Evolutionary conservation across 2,329 filamentous ascomycete species (phyloP), one percentile per base, ranked within the genome.

Genomic region (Trichoderma afroharzianum): DNA sequence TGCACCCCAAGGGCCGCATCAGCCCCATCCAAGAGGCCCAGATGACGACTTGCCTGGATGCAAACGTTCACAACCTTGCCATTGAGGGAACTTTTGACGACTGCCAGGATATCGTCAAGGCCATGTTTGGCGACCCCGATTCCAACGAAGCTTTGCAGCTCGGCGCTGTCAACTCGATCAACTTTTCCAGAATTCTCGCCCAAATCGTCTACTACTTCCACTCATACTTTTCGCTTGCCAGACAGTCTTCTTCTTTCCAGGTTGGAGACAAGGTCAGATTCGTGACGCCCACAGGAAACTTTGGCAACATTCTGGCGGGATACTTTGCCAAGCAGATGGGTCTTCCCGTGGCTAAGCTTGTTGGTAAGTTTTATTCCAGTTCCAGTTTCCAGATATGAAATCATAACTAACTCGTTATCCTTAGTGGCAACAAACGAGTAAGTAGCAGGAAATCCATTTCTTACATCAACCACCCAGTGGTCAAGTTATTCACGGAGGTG

Each of bases 161-260:
- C 57, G 95, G 93, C 53, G 95, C 96, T 50, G 94, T 98, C 75
- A 98, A 98, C 85, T 96, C 93, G 61, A 98, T 98, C 85, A 98
- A 98, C 85, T 98, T 92, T 88, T 93, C 95, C 2, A 88, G 96
- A 76, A 98, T 99, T 76, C 88, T 99, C 36, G 95, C 96, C 18
- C 96, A 99, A 84, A 98, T 97, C 75, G 94, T 93, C 73, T 98
- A 97, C 87, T 99, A 97, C 86, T 97, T 98, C 85, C 87, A 96
- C 82, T 91, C 96, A 12, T 98, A 98, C 86, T 97, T 98, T 83
- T 85, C 91, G 9, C 90, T 99, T 39, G 87, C 86, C 72, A 88
- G 85, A 79, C 84, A 87, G 63, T 88, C 88, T 3, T 79, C 87
- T 0, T 82, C 84, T 15, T 92, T 92, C 81, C 87, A 89, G 72